Percentiles rank a stretch among this genome's conserved stretches.
Conservation (phyloP, 225 moss, liverwort and hornwort genomes). For the Straminergon stramineum region DNA sequence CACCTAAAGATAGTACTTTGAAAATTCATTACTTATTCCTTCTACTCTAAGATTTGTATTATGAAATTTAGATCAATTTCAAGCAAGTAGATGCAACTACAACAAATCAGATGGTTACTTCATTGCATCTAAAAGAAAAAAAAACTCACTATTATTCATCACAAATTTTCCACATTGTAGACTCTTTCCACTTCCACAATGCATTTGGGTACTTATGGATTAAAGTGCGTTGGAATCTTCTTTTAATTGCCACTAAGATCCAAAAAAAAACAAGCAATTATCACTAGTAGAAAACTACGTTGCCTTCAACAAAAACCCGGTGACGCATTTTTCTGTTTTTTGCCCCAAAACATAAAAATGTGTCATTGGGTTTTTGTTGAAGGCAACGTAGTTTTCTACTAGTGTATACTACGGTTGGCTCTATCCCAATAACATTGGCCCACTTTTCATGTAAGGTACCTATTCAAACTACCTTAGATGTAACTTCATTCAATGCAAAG, state of each 20-base stretch:
- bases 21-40: background rate
- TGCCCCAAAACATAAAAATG: no score
- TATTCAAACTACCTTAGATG: background rate
- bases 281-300: no score
- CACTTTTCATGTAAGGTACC: background rate
- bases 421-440: fast-evolving
- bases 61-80: background rate
- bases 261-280: background rate
- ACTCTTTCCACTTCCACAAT: background rate
- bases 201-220: fast-evolving
- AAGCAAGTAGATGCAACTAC: background rate
- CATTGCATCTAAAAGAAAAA: background rate
- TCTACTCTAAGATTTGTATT: fast-evolving
- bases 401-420: fast-evolving
- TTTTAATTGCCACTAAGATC: background rate
- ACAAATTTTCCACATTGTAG: background rate
- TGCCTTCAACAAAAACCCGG: no score
- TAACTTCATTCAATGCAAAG: background rate
- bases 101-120: background rate
- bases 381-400: no score
- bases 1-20: fast-evolving
- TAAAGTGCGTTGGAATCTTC: background rate
- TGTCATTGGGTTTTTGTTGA: no score
- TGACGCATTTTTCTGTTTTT: no score
- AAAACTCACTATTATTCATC: background rate